phyloP scores from a whole-genome alignment of 1,284 basidiomycete species.

The Acaromyces ingoldii region DNA sequence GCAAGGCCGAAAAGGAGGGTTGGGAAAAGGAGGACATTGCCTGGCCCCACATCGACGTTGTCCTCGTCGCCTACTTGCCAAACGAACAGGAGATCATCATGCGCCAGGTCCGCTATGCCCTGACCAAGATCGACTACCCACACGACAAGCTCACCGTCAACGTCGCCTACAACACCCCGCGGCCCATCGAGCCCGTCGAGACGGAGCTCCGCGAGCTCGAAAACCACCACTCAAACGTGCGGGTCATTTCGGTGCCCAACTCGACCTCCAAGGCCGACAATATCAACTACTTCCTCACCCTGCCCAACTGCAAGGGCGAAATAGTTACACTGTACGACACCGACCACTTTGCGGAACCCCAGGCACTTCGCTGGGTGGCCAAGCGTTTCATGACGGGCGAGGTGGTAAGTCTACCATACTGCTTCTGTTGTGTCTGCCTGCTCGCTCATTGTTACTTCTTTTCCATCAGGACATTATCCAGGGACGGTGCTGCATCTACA shows the following conservation, averaged over 20 bases:
- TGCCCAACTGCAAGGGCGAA: conserved; percentile 30
- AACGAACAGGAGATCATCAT: conserved; percentile 44
- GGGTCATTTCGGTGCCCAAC: conserved; percentile 38
- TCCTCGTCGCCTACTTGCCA: conserved; percentile 42
- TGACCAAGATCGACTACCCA: conserved; percentile 41
- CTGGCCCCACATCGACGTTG: conserved; percentile 37
- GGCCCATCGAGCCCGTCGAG: conserved; percentile 36
- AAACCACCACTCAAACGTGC: conserved; percentile 18
- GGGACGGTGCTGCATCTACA: conserved; percentile 42
- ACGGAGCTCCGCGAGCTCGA: conserved; percentile 26
- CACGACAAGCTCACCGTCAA: conserved; percentile 33
- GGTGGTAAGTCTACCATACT: too few relatives aligned
- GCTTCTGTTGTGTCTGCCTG: too few relatives aligned
- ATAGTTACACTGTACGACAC: conserved; percentile 43
- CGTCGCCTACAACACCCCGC: conserved; percentile 42
- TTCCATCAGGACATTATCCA: conserved; percentile 47
- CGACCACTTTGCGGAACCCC: conserved; percentile 38
- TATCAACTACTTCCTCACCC: conserved; percentile 39
- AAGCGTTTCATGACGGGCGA: conserved; percentile 34
- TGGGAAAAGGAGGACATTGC: conserved; percentile 9
- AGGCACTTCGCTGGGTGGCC: conserved; percentile 36
- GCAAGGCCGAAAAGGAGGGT: conserved; percentile 27
- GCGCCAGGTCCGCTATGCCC: conserved; percentile 33
- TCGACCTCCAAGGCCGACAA: conserved; percentile 41
- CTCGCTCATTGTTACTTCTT: too few relatives aligned